phyloP scores from a whole-genome alignment of 1,284 basidiomycete genomes.

The Ganoderma multipileum region DNA sequence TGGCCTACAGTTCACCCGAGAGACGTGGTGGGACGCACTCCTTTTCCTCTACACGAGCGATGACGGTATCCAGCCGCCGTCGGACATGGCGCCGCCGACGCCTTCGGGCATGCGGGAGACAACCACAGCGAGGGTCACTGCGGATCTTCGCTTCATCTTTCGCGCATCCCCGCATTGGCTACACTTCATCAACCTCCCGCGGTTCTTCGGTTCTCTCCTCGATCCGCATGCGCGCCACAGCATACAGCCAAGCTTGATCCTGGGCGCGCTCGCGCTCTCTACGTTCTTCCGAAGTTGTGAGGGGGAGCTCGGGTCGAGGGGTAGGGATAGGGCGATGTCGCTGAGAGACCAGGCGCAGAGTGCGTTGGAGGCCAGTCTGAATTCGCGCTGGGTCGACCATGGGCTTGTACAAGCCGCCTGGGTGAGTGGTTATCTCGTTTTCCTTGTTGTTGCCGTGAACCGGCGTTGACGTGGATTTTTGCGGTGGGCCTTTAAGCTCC shows the following conservation, averaged over 20 bases:
- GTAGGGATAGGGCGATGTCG: constrained; percentile 60
- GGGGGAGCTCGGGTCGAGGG: constrained; percentile 47
- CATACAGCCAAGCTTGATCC: constrained; percentile 72
- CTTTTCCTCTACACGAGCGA: constrained; percentile 59
- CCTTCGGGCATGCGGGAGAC: constrained; percentile 51
- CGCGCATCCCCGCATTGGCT: constrained; percentile 73
- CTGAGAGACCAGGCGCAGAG: constrained; percentile 72
- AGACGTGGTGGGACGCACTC: constrained; percentile 81
- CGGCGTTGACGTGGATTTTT: neutral
- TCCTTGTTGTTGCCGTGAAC: neutral
- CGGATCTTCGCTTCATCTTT: constrained; percentile 71
- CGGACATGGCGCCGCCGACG: constrained; percentile 38
- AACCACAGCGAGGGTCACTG: constrained; percentile 52
- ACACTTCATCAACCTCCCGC: constrained; percentile 73
- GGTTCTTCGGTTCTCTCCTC: constrained; percentile 65
- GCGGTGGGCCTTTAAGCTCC: constrained; percentile 49
- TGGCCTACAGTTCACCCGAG: constrained; percentile 67
- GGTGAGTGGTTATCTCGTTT: constrained; percentile 50
- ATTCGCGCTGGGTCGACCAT: constrained; percentile 73
- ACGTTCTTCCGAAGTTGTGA: constrained; percentile 76
- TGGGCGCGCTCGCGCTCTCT: constrained; percentile 69
- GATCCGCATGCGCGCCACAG: constrained; percentile 57
- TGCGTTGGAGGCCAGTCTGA: constrained; percentile 74
- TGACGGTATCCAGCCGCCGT: constrained; percentile 14
- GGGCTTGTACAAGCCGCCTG: constrained; percentile 76